phyloP scores from a whole-genome alignment of 192 early-diverging fungal genomes.

The Podila verticillata region DNA sequence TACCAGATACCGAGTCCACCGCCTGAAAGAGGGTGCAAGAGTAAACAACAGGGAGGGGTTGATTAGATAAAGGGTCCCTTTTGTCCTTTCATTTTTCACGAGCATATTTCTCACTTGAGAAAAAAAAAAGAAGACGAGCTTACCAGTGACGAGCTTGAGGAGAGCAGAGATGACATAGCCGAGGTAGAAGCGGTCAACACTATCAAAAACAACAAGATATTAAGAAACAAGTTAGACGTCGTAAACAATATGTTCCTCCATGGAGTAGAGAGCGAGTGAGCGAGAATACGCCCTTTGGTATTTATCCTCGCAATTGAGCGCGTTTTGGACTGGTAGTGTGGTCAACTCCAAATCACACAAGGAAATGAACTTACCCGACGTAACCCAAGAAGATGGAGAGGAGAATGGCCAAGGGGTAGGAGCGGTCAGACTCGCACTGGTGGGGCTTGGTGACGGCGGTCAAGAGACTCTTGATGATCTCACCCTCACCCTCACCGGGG shows the following conservation, averaged over 20 bases:
- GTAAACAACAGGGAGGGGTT: background rate
- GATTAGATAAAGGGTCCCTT: background rate
- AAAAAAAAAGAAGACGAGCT: background rate
- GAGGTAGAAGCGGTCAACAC: constrained; percentile 68
- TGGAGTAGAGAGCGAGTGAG: background rate
- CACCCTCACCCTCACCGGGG: constrained; percentile 27
- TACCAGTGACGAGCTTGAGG: constrained; percentile 54
- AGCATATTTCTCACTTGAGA: no score
- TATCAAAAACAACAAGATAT: constrained; percentile 13
- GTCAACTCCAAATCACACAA: background rate
- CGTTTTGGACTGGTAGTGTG: no score
- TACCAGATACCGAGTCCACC: constrained; percentile 63
- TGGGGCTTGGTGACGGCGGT: constrained; percentile 18
- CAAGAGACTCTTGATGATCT: background rate
- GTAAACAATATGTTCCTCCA: no score
- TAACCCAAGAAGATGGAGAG: constrained; percentile 65
- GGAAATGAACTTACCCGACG: constrained; percentile 49
- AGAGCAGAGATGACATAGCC: constrained; percentile 60
- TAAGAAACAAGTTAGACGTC: background rate
- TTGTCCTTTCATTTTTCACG: no score
- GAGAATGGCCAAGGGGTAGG: constrained; percentile 59
- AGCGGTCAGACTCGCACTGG: constrained; percentile 56
- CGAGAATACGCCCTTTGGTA: background rate
- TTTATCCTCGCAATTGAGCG: background rate
- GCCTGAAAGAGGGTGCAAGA: constrained; percentile 6